These are phyloP conservation scores for Fusarium haematococcum DNA, from an alignment of 2,329 filamentous ascomycete genomes.

Conservation along the genomic window DNA sequence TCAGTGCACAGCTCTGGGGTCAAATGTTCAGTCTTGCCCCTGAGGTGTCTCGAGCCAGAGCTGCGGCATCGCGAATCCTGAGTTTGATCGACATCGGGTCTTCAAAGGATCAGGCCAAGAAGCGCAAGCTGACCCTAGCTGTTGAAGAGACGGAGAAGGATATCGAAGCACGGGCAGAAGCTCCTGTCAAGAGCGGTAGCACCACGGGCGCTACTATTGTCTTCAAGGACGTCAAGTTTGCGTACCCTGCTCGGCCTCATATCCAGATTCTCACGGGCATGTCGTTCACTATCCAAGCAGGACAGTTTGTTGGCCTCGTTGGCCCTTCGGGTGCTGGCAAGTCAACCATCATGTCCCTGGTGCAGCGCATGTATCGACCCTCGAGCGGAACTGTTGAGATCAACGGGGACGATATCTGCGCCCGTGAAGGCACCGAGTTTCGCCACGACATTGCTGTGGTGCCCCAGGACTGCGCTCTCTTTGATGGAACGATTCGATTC, in stretches of 20 bases:
- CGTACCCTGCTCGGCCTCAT: constrained; percentile 73
- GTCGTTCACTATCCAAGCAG: constrained; percentile 66
- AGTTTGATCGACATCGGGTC: constrained; percentile 61
- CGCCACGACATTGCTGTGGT: constrained; percentile 67
- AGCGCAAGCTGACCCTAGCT: constrained; percentile 19
- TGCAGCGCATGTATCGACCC: constrained; percentile 63
- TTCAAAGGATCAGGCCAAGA: constrained; percentile 36
- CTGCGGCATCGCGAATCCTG: constrained; percentile 70
- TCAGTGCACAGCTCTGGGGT: constrained; percentile 79
- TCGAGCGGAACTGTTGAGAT: constrained; percentile 55
- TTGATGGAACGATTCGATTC: constrained; percentile 67
- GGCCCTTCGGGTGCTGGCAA: constrained; percentile 76
- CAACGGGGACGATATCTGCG: constrained; percentile 60
- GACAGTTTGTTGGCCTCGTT: constrained; percentile 73
- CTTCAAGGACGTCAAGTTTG: constrained; percentile 71
- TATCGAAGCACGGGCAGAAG: constrained; percentile 53
- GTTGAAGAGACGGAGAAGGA: constrained; percentile 46
- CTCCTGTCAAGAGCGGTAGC: constrained; percentile 35
- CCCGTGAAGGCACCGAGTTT: constrained; percentile 57
- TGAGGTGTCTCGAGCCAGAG: constrained; percentile 76
- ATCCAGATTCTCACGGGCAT: constrained; percentile 67
- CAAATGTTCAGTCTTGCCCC: constrained; percentile 81
- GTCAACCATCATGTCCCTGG: constrained; percentile 71
- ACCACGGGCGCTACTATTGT: constrained; percentile 59
- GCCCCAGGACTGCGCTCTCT: constrained; percentile 69